A percentile compares a stretch with the other conserved stretches of the same genome.
These are phyloP conservation scores for Phytophthora cryptogea DNA, from an alignment of 352 stramenopile species.

Conservation along the genomic window DNA sequence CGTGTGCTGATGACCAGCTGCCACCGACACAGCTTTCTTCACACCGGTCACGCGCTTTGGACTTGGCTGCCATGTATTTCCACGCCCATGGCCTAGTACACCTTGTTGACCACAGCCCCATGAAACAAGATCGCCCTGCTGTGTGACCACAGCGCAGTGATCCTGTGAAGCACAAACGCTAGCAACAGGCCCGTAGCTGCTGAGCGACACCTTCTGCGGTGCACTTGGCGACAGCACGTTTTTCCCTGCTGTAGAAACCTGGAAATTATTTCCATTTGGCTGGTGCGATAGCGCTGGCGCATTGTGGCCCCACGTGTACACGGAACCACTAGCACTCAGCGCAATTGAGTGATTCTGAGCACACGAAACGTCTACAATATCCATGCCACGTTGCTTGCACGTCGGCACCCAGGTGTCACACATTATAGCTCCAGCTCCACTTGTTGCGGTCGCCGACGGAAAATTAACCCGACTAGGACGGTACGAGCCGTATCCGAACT, in stretches of 20 bases:
- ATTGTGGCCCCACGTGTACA: slow-evolving; percentile 84
- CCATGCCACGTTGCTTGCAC: slow-evolving; percentile 51
- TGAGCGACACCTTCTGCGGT: slow-evolving; percentile 51
- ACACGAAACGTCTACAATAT: slow-evolving; percentile 76
- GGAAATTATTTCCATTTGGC: slow-evolving; percentile 11
- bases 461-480: slow-evolving; percentile 72
- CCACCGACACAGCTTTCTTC: slow-evolving; percentile 74
- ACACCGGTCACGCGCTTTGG: slow-evolving; percentile 77
- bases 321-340: slow-evolving; percentile 56
- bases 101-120: slow-evolving; percentile 76
- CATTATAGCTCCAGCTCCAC: slow-evolving; percentile 32
- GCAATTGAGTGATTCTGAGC: slow-evolving; percentile 83
- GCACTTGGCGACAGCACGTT: slow-evolving; percentile 31
- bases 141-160: slow-evolving; percentile 76
- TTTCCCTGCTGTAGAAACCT: slow-evolving; percentile 20
- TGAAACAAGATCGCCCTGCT: slow-evolving; percentile 68
- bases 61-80: slow-evolving; percentile 77
- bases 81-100: slow-evolving; percentile 68
- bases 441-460: slow-evolving; percentile 26
- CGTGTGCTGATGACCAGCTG: slow-evolving; percentile 76
- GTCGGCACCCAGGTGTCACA: slow-evolving; percentile 64
- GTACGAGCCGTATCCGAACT: slow-evolving; percentile 78
- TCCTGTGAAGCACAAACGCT: slow-evolving; percentile 77
- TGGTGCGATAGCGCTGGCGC: slow-evolving; percentile 64
- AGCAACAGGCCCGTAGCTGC: slow-evolving; percentile 46